Evolutionary conservation across 495 filamentous ascomycete species (phyloP).

Genomic region (Chaetomium fimeti): DNA sequence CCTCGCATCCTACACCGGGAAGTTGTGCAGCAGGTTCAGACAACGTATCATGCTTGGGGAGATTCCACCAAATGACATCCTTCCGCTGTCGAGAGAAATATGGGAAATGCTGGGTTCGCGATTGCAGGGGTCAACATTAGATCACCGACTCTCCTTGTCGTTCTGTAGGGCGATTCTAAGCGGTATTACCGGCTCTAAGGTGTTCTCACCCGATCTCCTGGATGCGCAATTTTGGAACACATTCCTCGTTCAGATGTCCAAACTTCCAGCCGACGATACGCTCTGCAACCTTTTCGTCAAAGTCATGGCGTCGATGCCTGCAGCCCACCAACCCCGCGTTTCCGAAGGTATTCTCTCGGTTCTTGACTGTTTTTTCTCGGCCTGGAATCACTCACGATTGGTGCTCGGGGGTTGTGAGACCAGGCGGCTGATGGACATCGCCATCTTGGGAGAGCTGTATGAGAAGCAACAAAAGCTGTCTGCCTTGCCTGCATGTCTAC

Average conservation of each 20-base stretch:
- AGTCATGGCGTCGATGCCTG: slow-evolving; percentile 20
- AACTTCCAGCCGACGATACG: slow-evolving; percentile 21
- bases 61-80: slow-evolving; percentile 9
- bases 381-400: slow-evolving; percentile 13
- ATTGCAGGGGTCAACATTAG: not conserved
- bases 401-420: not conserved
- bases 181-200: slow-evolving; percentile 23
- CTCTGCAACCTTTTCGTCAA: slow-evolving; percentile 23
- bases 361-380: slow-evolving; percentile 17
- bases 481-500: not conserved
- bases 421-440: slow-evolving; percentile 11
- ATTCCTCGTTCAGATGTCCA: slow-evolving; percentile 21
- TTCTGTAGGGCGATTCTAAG: slow-evolving; percentile 25
- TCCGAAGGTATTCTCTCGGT: slow-evolving; percentile 23
- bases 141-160: slow-evolving; percentile 13
- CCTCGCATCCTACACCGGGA: slow-evolving; percentile 10
- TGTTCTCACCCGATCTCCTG: slow-evolving; percentile 21
- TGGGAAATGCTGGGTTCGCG: slow-evolving; percentile 23
- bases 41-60: slow-evolving; percentile 23
- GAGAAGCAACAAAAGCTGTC: not conserved
- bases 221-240: slow-evolving; percentile 23
- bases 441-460: not conserved
- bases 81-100: slow-evolving; percentile 12
- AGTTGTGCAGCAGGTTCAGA: slow-evolving; percentile 21
- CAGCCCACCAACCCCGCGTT: not conserved